Evolutionary conservation across 2,329 filamentous ascomycete species (phyloP).

Genomic region (Aspergillus latus): DNA sequence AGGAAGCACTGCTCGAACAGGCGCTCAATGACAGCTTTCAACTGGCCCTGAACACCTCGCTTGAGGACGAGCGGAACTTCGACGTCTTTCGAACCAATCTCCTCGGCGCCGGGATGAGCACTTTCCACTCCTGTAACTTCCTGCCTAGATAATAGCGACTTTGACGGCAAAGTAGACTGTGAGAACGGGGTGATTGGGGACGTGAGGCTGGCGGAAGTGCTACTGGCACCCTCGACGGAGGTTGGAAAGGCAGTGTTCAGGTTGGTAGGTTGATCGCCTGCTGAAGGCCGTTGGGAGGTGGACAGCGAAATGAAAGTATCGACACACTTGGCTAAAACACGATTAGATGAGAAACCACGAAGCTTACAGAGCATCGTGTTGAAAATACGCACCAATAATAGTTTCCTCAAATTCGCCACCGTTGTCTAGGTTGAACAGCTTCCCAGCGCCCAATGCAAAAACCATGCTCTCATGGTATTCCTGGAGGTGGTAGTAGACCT

Average conservation of each 20-base stretch:
- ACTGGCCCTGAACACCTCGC: conserved; percentile 71
- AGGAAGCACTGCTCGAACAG: conserved; percentile 88
- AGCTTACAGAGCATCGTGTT: background rate
- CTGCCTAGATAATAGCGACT: conserved; percentile 86
- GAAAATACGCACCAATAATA: conserved; percentile 68
- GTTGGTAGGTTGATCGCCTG: conserved; percentile 59
- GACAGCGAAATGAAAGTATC: conserved; percentile 93
- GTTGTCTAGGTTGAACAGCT: conserved; percentile 88
- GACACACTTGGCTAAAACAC: conserved; percentile 73
- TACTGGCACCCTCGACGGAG: conserved; percentile 64
- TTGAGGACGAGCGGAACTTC: conserved; percentile 66
- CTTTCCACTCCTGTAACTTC: conserved; percentile 62
- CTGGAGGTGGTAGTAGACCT: conserved; percentile 98
- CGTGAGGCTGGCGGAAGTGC: conserved; percentile 65
- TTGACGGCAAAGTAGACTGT: conserved; percentile 87
- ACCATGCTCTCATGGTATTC: conserved; percentile 99
- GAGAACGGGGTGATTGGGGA: conserved; percentile 95
- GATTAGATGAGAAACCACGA: conserved; percentile 10
- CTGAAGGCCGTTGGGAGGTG: conserved; percentile 55
- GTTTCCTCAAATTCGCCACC: conserved; percentile 97
- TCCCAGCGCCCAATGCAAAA: conserved; percentile 90
- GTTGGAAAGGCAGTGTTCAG: conserved; percentile 77
- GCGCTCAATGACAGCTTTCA: conserved; percentile 81
- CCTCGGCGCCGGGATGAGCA: conserved; percentile 57
- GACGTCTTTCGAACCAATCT: conserved; percentile 54